These are phyloP conservation scores for Arbutus unedo DNA, from an alignment of 148 eudicot species.

Conservation along the genomic window DNA sequence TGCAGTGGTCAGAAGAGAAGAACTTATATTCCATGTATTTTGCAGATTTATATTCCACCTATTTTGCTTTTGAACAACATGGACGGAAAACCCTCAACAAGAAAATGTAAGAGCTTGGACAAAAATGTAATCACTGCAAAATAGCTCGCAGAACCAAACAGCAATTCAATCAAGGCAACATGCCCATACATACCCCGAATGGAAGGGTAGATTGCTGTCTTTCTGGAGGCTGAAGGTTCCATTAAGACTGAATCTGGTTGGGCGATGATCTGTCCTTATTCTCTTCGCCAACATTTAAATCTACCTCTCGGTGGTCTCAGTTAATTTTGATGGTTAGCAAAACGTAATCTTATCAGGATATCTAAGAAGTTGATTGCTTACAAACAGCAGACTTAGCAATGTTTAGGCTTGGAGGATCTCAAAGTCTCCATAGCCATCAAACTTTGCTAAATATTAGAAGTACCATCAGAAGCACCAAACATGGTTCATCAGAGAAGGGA, in stretches of 20 bases:
- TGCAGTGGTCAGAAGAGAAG: constrained; percentile 29
- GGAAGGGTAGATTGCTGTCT: not conserved
- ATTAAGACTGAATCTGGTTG: not conserved
- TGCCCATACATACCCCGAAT: not conserved
- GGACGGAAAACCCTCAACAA: not conserved
- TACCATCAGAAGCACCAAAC: not conserved
- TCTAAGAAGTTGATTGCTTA: not conserved
- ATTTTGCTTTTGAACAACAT: not conserved
- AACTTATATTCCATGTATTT: not conserved
- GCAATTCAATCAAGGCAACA: not conserved
- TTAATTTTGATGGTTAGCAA: not conserved
- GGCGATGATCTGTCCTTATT: not conserved
- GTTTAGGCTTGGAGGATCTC: not conserved
- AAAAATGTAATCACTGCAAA: not conserved
- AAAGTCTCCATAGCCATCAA: not conserved
- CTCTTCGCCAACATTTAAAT: not conserved
- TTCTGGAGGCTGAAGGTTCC: not conserved
- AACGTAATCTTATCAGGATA: not conserved
- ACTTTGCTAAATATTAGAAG: not conserved
- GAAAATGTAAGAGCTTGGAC: constrained; percentile 1
- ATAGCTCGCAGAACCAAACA: not conserved
- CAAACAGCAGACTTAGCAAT: not conserved
- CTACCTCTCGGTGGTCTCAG: not conserved
- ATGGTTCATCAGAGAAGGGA: not conserved
- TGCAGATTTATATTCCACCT: not conserved